Percentiles rank a stretch among this genome's conserved stretches.
phyloP scores from a whole-genome alignment of 805 yeast genomes.

The Saturnispora sanitii region DNA sequence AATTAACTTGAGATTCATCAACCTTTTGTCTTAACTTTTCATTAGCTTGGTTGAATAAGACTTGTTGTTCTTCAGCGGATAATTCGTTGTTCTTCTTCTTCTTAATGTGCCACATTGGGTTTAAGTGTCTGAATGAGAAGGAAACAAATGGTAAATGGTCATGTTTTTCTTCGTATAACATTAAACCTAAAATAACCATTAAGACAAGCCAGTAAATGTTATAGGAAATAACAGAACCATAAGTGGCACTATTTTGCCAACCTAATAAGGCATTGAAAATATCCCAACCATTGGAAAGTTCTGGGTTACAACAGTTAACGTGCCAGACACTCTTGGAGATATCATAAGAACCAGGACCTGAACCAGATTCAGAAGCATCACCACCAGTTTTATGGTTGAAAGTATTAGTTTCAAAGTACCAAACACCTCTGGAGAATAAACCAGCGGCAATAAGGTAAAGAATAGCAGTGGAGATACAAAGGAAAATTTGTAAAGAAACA shows the following conservation, averaged over 20 bases:
- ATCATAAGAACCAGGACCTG: conserved; percentile 89
- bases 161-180: conserved; percentile 69
- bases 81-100: conserved; percentile 49
- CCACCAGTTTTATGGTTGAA: conserved; percentile 68
- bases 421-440: conserved; percentile 78
- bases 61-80: conserved; percentile 36
- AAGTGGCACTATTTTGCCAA: conserved; percentile 92
- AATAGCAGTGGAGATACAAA: conserved; percentile 75
- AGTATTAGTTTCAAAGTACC: conserved; percentile 67
- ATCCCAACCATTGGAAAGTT: conserved; percentile 86
- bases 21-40: conserved; percentile 3
- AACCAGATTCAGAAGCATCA: conserved; percentile 82
- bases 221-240: conserved; percentile 80
- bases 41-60: conserved; percentile 34
- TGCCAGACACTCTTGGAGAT: conserved; percentile 75
- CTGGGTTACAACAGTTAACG: conserved; percentile 92
- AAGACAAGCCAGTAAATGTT: conserved; percentile 74
- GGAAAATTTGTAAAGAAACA: conserved; percentile 70
- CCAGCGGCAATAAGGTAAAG: conserved; percentile 83
- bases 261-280: conserved; percentile 85
- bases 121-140: conserved; percentile 38
- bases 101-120: conserved; percentile 61
- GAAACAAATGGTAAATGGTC: conserved; percentile 66
- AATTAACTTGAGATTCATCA: not conserved
- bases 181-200: conserved; percentile 40